Conservation (phyloP, 2,329 filamentous ascomycete species). For the Monosporascus sp. region DNA sequence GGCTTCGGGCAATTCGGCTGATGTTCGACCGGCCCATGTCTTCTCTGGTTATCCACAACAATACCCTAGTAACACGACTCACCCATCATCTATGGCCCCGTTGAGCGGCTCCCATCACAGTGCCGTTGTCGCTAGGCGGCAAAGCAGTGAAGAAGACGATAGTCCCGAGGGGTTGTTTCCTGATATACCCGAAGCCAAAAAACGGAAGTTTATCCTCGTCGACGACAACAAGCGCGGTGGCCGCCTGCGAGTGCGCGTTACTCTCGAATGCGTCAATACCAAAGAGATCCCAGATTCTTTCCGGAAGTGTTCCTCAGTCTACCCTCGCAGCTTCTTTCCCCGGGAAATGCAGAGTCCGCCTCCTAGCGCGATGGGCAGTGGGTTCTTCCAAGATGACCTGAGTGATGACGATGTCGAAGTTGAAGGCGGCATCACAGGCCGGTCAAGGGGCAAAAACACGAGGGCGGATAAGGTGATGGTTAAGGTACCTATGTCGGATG, state of each 20-base stretch:
- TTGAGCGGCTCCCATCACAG: constrained; percentile 30
- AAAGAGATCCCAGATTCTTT: constrained; percentile 95
- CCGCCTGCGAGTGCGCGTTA: constrained; percentile 82
- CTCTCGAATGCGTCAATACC: constrained; percentile 88
- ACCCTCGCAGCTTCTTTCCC: constrained; percentile 85
- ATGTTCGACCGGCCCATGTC: constrained; percentile 44
- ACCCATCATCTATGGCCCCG: constrained; percentile 32
- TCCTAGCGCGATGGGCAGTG: constrained; percentile 66
- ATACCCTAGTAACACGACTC: constrained; percentile 31
- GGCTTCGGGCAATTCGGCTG: constrained; percentile 44
- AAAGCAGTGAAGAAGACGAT: constrained; percentile 39
- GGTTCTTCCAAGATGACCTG: constrained; percentile 65
- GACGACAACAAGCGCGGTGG: constrained; percentile 79
- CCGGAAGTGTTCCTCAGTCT: constrained; percentile 83
- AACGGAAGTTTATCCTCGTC: constrained; percentile 93
- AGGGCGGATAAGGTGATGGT: constrained; percentile 38
- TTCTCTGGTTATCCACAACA: constrained; percentile 28
- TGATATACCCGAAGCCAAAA: constrained; percentile 82
- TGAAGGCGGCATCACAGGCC: constrained; percentile 37
- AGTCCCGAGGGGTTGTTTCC: constrained; percentile 72
- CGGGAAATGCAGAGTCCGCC: constrained; percentile 87
- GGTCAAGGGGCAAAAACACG: constrained; percentile 29
- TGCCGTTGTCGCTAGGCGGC: constrained; percentile 26
- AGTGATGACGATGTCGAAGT: constrained; percentile 53
- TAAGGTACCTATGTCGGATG: constrained; percentile 62